A percentile compares a stretch with the other conserved stretches of the same genome.
Conservation (phyloP, 371 early-diverging fungal species). For the Parasitella parasitica region DNA sequence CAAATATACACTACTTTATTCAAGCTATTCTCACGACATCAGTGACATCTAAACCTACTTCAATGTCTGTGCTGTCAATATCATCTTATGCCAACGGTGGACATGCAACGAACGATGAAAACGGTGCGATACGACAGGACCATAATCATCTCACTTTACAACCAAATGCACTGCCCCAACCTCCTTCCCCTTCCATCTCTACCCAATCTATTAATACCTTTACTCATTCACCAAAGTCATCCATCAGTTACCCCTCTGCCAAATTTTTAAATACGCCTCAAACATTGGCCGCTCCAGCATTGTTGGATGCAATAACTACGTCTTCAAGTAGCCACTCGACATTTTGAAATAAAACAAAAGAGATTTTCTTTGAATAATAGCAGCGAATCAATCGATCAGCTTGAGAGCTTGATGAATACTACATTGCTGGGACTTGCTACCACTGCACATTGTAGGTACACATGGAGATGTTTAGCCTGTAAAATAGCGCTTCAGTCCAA, state of each 20-base stretch:
- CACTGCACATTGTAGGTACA: too few relatives aligned
- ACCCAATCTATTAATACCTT: constrained; percentile 17
- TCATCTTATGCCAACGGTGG: constrained; percentile 41
- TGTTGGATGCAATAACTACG: constrained; percentile 41
- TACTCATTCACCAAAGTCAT: constrained; percentile 21
- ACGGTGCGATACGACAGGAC: constrained; percentile 3
- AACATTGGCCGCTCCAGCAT: constrained; percentile 35
- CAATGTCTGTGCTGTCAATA: constrained; percentile 50
- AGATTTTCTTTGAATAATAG: too few relatives aligned
- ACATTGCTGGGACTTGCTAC: too few relatives aligned
- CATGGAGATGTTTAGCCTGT: too few relatives aligned
- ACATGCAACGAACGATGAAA: constrained; percentile 1
- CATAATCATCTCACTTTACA: constrained; percentile 23
- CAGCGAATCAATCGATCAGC: too few relatives aligned
- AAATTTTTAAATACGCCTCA: constrained; percentile 34
- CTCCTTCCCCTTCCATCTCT: constrained; percentile 21
- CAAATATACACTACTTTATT: constrained; percentile 72
- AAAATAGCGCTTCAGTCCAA: too few relatives aligned
- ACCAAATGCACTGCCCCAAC: constrained; percentile 9
- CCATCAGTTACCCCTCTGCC: constrained; percentile 23
- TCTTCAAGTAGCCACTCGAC: constrained; percentile 13
- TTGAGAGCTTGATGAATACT: too few relatives aligned
- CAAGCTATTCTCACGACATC: constrained; percentile 61
- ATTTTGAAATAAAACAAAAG: neutral
- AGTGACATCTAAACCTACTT: constrained; percentile 39